Percentiles rank a stretch among this genome's conserved stretches.
These are phyloP conservation scores for Ocimum tenuiflorum DNA, from an alignment of 257 asterid species.

Conservation along the genomic window DNA sequence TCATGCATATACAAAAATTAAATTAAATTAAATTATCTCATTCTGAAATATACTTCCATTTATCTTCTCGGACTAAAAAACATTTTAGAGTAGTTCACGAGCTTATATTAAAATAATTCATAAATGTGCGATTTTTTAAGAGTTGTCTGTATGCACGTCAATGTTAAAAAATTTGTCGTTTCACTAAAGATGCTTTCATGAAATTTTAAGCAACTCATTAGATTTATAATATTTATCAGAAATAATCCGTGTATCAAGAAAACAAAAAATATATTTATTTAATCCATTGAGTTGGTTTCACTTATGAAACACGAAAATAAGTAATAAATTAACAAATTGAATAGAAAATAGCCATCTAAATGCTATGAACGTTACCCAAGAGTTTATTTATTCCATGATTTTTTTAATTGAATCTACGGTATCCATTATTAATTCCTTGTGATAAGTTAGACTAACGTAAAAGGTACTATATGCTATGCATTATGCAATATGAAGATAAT, in stretches of 20 bases:
- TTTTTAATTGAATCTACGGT: background rate
- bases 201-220: too few species aligned
- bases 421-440: conserved; percentile 24
- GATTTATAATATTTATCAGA: background rate
- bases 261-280: background rate
- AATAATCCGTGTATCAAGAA: conserved; percentile 2
- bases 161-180: too few species aligned
- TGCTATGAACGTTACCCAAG: background rate
- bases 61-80: too few species aligned
- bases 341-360: background rate
- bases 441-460: background rate
- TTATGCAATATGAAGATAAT: conserved; percentile 4
- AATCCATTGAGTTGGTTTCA: too few species aligned
- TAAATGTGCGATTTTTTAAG: too few species aligned
- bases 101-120: too few species aligned
- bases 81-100: too few species aligned
- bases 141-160: too few species aligned
- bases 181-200: too few species aligned
- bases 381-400: background rate
- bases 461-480: background rate
- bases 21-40: too few species aligned
- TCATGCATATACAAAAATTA: too few species aligned
- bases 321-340: background rate
- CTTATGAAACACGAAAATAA: background rate
- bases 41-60: too few species aligned